phyloP scores from a whole-genome alignment of 208 protist genomes.

The Endotrypanum monterogeii region DNA sequence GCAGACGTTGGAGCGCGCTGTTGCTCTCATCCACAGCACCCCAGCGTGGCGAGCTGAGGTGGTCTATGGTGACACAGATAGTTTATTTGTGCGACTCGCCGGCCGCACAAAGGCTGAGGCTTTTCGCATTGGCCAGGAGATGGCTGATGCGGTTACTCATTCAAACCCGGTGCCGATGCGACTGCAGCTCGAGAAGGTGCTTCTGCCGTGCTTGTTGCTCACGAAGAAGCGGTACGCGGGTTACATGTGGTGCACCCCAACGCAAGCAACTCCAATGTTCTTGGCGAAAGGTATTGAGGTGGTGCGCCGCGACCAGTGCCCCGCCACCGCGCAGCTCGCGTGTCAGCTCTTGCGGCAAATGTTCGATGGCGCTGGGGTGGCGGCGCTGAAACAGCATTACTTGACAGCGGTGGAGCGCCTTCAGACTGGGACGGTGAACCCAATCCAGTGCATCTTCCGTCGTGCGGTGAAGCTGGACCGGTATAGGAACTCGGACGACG shows the following conservation, averaged over 20 bases:
- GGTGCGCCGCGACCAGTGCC: conserved; percentile 99
- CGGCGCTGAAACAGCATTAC: conserved; percentile 39
- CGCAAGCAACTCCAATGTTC: conserved; percentile 95
- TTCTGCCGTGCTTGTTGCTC: conserved; percentile 99
- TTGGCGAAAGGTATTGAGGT: conserved; percentile 99
- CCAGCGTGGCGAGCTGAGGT: conserved; percentile 95
- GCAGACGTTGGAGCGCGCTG: conserved; percentile 98
- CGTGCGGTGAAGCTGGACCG: conserved; percentile 75
- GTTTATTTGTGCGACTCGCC: conserved; percentile 96
- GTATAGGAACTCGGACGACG: conserved; percentile 41
- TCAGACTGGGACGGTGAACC: conserved; percentile 51
- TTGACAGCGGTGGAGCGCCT: conserved; percentile 45
- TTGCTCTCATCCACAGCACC: conserved; percentile 95
- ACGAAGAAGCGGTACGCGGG: conserved; percentile 99
- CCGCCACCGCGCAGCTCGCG: conserved; percentile 50
- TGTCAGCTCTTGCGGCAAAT: conserved; percentile 47
- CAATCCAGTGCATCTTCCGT: conserved; percentile 71
- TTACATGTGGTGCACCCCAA: conserved; percentile 95
- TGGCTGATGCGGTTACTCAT: conserved; percentile 92
- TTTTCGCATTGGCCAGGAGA: conserved; percentile 67
- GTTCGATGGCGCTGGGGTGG: conserved; percentile 44
- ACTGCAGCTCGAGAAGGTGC: conserved; percentile 99
- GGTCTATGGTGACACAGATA: conserved; percentile 99
- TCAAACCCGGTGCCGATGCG: conserved; percentile 96
- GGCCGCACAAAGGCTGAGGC: conserved; percentile 64